Conservation (phyloP, 768 basidiomycete genomes). For the Auriscalpium orientale region DNA sequence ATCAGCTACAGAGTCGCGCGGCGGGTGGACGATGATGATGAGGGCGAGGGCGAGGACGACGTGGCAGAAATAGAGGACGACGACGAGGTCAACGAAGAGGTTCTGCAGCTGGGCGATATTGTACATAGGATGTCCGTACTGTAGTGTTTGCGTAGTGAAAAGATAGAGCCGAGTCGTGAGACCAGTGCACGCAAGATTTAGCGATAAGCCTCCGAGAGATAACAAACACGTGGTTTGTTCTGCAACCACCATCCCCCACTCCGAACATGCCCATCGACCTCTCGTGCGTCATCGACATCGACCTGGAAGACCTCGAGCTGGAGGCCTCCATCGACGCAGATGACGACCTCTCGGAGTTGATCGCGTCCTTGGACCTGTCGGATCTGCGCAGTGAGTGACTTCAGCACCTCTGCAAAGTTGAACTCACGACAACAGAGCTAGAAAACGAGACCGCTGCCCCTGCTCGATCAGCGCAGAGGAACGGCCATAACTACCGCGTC, state of each 20-base stretch:
- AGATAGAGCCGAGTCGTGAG: not conserved
- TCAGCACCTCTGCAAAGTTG: no score
- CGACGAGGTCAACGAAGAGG: not conserved
- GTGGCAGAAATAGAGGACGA: not conserved
- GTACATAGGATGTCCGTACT: not conserved
- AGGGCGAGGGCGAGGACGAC: not conserved
- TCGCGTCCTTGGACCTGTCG: no score
- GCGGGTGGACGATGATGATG: not conserved
- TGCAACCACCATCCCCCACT: not conserved
- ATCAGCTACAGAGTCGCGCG: not conserved
- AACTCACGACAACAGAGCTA: no score
- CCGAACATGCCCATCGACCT: not conserved
- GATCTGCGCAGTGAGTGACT: no score
- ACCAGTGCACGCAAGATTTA: not conserved
- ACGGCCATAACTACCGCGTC: no score
- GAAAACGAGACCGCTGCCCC: no score
- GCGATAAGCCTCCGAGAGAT: not conserved
- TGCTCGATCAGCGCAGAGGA: no score
- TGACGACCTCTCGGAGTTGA: no score
- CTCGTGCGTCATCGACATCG: not conserved
- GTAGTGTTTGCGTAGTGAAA: not conserved
- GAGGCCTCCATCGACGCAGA: no score
- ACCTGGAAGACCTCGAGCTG: no score
- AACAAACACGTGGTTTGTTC: not conserved
- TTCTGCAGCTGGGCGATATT: not conserved